These are phyloP conservation scores for Annulohypoxylon nitens DNA, from an alignment of 495 filamentous ascomycete species.

Conservation along the genomic window DNA sequence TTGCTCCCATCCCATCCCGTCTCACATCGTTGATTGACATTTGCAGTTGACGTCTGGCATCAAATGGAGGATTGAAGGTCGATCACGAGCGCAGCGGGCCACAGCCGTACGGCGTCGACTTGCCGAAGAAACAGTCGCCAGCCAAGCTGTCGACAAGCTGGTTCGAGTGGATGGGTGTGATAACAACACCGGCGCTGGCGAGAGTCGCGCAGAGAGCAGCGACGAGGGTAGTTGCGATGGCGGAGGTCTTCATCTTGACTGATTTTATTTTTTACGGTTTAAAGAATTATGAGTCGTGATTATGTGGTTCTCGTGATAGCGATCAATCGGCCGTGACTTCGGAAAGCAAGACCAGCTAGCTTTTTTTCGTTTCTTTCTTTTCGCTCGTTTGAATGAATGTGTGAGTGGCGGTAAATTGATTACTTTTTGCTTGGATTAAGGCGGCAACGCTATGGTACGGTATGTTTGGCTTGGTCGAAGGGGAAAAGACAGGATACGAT, in stretches of 20 bases:
- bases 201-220: constrained; percentile 58
- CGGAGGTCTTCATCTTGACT: constrained; percentile 55
- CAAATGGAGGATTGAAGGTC: not conserved
- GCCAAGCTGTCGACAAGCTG: constrained; percentile 57
- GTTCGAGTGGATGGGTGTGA: constrained; percentile 58
- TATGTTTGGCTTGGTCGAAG: not conserved
- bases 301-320: not conserved
- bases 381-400: constrained; percentile 2
- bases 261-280: constrained; percentile 5
- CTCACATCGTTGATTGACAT: not conserved
- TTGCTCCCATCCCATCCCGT: not conserved
- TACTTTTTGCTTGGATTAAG: not conserved
- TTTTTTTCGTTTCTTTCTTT: constrained; percentile 6
- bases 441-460: not conserved
- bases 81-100: constrained; percentile 47
- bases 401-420: not conserved
- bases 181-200: constrained; percentile 61
- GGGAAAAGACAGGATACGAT: constrained; percentile 34
- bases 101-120: constrained; percentile 63
- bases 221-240: constrained; percentile 48
- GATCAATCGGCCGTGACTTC: not conserved
- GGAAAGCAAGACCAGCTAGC: constrained; percentile 30
- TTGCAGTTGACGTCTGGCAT: too few species aligned
- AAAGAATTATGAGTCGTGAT: not conserved
- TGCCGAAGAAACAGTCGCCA: constrained; percentile 64